Conservation (phyloP, 2,329 filamentous ascomycete species). For the Nigrospora oryzae region DNA sequence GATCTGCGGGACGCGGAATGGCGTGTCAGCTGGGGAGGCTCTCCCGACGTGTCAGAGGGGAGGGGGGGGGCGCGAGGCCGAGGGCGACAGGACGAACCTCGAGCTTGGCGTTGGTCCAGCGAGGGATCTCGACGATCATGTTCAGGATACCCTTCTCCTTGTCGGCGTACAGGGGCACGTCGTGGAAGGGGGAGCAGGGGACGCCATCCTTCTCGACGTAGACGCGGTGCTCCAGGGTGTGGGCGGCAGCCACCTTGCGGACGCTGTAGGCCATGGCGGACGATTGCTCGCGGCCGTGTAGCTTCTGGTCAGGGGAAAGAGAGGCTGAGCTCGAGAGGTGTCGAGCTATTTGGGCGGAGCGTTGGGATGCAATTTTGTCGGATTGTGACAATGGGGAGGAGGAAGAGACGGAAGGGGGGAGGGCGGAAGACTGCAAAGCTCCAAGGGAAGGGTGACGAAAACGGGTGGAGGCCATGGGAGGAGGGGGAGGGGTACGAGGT, state of each 20-base stretch:
- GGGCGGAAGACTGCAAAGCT: constrained; percentile 3
- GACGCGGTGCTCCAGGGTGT: constrained; percentile 95
- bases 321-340: constrained; percentile 36
- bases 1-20: constrained; percentile 51
- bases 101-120: constrained; percentile 99
- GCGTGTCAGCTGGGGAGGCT: background rate
- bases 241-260: constrained; percentile 80
- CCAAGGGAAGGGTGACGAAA: constrained; percentile 6
- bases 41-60: constrained; percentile 5
- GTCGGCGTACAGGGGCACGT: constrained; percentile 97
- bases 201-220: constrained; percentile 97
- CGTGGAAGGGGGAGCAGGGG: constrained; percentile 92
- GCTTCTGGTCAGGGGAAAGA: constrained; percentile 11
- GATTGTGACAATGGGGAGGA: constrained; percentile 1
- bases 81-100: constrained; percentile 57
- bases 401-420: constrained; percentile 5
- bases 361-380: constrained; percentile 37
- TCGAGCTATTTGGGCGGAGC: constrained; percentile 46
- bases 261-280: constrained; percentile 61
- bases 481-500: constrained; percentile 9
- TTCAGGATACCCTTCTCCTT: constrained; percentile 92
- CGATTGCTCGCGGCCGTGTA: constrained; percentile 7
- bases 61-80: background rate
- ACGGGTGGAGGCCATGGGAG: constrained; percentile 6
- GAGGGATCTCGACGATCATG: constrained; percentile 99